A percentile compares a stretch with the other conserved stretches of the same genome.
phyloP scores from a whole-genome alignment of 139 green algal species.

The Chlamydomonas eustigma region DNA sequence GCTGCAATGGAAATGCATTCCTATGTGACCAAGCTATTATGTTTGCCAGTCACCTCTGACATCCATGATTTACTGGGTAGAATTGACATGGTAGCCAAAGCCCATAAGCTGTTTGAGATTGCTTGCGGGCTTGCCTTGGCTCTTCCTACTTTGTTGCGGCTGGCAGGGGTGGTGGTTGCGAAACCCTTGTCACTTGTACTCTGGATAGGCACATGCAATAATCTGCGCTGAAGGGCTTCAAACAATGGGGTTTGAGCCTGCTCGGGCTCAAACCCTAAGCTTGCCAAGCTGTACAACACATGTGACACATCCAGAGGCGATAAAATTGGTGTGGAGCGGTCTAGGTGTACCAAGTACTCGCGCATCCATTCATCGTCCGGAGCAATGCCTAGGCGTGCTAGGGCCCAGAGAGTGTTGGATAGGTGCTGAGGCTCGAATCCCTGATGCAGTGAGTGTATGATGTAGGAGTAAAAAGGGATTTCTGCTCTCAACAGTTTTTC shows the following conservation, averaged over 20 bases:
- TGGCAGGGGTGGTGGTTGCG: neutral
- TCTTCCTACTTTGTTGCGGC: neutral
- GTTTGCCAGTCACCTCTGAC: neutral
- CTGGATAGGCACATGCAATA: no score
- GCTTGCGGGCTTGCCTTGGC: neutral
- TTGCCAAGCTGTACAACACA: neutral
- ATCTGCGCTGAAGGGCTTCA: no score
- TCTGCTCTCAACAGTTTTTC: no score
- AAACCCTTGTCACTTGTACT: no score
- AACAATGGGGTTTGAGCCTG: neutral
- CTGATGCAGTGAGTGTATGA: no score
- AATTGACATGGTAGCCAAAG: neutral
- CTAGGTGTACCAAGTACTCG: neutral
- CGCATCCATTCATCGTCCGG: neutral
- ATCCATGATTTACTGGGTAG: neutral
- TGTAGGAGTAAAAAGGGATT: no score
- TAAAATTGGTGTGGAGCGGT: neutral
- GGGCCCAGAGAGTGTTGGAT: neutral
- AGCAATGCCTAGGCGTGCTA: neutral
- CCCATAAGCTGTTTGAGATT: neutral
- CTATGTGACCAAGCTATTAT: neutral
- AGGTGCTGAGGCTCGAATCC: conserved; percentile 1
- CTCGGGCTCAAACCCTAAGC: neutral
- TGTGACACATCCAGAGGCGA: neutral
- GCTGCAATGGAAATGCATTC: neutral